These are phyloP conservation scores for Eimeria mitis DNA, from an alignment of 169 alveolate genomes.

Conservation along the genomic window DNA sequence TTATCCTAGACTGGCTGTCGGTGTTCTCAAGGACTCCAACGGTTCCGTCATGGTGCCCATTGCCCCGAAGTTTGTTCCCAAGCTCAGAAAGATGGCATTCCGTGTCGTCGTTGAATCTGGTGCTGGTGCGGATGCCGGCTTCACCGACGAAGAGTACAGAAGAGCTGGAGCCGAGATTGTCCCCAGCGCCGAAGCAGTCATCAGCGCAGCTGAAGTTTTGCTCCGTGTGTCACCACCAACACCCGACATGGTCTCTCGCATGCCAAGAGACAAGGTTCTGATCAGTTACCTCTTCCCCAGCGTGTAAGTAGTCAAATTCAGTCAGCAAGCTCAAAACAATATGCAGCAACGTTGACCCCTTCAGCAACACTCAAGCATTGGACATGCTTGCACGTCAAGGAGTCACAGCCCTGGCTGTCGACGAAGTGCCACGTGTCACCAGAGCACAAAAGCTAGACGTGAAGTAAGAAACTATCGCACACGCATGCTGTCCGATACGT, in stretches of 20 bases:
- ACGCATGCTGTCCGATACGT: not conserved
- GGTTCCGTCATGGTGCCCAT: conserved; percentile 87
- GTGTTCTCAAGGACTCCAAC: conserved; percentile 66
- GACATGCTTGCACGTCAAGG: conserved; percentile 79
- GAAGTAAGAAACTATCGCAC: not conserved
- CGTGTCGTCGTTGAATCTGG: conserved; percentile 90
- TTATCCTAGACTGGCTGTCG: conserved; percentile 67
- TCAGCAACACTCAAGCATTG: conserved; percentile 80
- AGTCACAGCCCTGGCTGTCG: conserved; percentile 89
- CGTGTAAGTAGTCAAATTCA: conserved; percentile 66
- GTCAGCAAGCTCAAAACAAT: not conserved
- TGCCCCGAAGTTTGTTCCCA: conserved; percentile 90
- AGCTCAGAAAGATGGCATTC: conserved; percentile 90
- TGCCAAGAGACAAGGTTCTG: conserved; percentile 88
- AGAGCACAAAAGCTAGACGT: conserved; percentile 96
- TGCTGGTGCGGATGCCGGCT: conserved; percentile 91
- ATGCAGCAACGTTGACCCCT: conserved; percentile 75
- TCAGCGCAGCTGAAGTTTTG: conserved; percentile 87
- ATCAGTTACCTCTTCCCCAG: conserved; percentile 92
- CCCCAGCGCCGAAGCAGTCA: conserved; percentile 83
- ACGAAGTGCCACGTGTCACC: conserved; percentile 94
- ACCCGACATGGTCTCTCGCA: conserved; percentile 85
- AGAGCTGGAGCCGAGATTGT: conserved; percentile 88
- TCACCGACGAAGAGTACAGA: conserved; percentile 88
- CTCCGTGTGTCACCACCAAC: conserved; percentile 90